Percentiles rank a stretch among this genome's conserved stretches.
phyloP scores from a whole-genome alignment of 257 asterid species.

The Solanum infundibuliforme region DNA sequence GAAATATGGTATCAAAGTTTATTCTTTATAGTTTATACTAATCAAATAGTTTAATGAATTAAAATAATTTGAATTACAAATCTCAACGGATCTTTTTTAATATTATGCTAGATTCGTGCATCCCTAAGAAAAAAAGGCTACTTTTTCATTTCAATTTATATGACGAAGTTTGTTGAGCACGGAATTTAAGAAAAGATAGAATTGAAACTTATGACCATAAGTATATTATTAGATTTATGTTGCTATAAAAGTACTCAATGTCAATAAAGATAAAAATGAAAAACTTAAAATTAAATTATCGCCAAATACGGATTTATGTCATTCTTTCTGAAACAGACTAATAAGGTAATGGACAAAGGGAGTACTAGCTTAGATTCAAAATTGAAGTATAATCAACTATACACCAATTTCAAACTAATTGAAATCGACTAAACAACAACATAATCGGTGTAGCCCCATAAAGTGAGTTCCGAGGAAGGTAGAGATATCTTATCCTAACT shows the following conservation, averaged over 20 bases:
- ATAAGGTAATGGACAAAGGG: not conserved
- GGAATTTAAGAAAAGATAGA: not conserved
- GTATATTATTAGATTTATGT: not conserved
- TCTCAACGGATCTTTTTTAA: not conserved
- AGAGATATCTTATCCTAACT: not conserved
- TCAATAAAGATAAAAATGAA: not conserved
- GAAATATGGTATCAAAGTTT: not conserved
- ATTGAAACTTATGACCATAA: not conserved
- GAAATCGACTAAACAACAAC: not conserved
- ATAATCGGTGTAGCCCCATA: not conserved
- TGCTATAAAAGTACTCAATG: not conserved
- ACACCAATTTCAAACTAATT: not conserved
- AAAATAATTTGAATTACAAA: not conserved
- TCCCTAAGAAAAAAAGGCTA: not conserved
- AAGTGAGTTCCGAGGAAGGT: not conserved
- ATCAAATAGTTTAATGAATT: not conserved
- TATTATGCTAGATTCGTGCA: not conserved
- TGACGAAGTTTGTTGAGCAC: not conserved
- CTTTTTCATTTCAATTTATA: not conserved
- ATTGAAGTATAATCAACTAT: not conserved
- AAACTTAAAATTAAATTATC: not conserved
- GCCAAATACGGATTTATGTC: not conserved
- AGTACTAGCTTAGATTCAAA: not conserved
- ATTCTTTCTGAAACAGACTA: not conserved
- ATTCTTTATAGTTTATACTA: not conserved